These are phyloP conservation scores for Botrytis medusae DNA, from an alignment of 2,329 filamentous ascomycete species.

Conservation along the genomic window DNA sequence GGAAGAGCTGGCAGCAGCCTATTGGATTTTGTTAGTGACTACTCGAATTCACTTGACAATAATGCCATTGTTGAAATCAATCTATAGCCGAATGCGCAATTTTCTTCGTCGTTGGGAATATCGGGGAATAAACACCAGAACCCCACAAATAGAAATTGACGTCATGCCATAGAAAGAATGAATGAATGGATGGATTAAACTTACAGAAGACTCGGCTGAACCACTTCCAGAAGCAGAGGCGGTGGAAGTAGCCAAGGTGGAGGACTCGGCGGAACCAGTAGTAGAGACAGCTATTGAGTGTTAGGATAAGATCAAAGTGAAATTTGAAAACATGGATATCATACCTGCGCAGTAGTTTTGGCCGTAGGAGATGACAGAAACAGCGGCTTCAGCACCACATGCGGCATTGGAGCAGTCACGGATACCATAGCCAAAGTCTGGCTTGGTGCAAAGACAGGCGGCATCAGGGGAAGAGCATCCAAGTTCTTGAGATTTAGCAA, in stretches of 20 bases:
- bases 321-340: conserved; percentile 17
- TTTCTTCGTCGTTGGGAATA: not conserved
- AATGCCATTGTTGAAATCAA: conserved; percentile 1
- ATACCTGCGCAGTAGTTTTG: conserved; percentile 34
- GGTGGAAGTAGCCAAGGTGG: conserved; percentile 21
- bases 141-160: not conserved
- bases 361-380: conserved; percentile 38
- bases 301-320: not conserved
- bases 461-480: conserved; percentile 43
- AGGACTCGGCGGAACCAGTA: conserved; percentile 20
- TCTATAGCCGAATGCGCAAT: not conserved
- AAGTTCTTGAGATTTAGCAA: conserved; percentile 43
- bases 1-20: conserved; percentile 23
- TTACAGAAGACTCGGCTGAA: conserved; percentile 17
- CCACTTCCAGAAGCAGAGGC: conserved; percentile 8
- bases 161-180: not conserved
- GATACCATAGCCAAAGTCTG: conserved; percentile 48
- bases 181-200: not conserved
- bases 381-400: conserved; percentile 39
- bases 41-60: not conserved
- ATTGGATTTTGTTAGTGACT: conserved; percentile 12
- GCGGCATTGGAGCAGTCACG: conserved; percentile 48
- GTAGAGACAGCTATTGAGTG: not conserved
- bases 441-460: conserved; percentile 47
- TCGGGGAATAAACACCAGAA: not conserved